Percentiles rank a stretch among this genome's conserved stretches.
Evolutionary conservation across 2,329 filamentous ascomycete genomes (phyloP).

Genomic region (Rhinocladiella mackenziei): DNA sequence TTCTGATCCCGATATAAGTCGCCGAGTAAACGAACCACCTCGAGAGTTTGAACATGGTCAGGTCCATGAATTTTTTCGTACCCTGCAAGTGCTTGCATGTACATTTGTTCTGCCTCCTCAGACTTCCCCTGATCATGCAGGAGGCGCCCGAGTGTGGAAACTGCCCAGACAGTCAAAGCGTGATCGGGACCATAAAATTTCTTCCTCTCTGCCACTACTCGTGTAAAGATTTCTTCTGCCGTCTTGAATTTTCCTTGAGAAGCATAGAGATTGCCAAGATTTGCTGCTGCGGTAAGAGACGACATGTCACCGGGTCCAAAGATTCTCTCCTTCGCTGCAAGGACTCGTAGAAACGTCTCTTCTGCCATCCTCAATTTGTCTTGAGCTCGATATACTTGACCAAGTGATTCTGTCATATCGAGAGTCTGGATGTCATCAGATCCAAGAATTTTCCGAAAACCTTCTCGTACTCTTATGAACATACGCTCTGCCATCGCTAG

Average conservation of each 20-base stretch:
- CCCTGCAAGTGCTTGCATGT: slow-evolving; percentile 27
- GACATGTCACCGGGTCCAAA: slow-evolving; percentile 25
- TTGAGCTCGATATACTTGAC: too few relatives aligned
- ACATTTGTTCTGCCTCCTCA: slow-evolving; percentile 29
- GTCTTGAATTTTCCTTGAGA: slow-evolving; percentile 28
- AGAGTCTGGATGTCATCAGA: too few relatives aligned
- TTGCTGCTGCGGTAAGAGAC: slow-evolving; percentile 26
- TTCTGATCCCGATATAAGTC: too few relatives aligned
- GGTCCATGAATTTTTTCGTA: too few relatives aligned
- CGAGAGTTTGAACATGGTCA: too few relatives aligned
- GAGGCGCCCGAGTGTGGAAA: slow-evolving; percentile 29
- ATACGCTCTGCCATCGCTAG: too few relatives aligned
- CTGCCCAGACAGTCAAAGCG: slow-evolving; percentile 26
- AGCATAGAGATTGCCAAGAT: slow-evolving; percentile 29
- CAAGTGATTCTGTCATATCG: too few relatives aligned
- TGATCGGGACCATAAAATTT: slow-evolving; percentile 27
- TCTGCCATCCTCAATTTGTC: too few relatives aligned
- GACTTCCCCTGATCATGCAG: slow-evolving; percentile 27
- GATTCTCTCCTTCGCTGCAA: slow-evolving; percentile 25
- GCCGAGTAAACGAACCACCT: too few relatives aligned
- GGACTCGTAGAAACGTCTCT: too few relatives aligned
- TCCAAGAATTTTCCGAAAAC: too few relatives aligned
- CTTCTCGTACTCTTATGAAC: too few relatives aligned
- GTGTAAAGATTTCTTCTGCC: slow-evolving; percentile 29
- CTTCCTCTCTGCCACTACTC: slow-evolving; percentile 27